Evolutionary conservation across 257 asterid genomes (phyloP).

Genomic region (Solanum phureja): DNA sequence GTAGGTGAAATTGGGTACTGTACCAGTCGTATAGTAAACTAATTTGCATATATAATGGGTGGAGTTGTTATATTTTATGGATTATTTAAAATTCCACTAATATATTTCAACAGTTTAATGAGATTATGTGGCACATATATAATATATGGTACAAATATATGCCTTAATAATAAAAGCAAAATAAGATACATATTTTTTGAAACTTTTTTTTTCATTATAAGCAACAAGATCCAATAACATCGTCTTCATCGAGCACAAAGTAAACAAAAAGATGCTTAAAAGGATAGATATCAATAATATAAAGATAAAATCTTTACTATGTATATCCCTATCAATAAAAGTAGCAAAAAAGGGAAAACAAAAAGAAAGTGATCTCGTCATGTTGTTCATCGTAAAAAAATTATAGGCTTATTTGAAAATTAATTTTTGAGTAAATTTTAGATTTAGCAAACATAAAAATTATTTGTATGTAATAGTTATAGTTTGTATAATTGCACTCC

Average conservation of each 20-base stretch:
- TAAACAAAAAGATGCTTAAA: not conserved
- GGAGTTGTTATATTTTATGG: not conserved
- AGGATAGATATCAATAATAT: not conserved
- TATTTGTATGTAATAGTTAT: no score
- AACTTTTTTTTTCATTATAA: not conserved
- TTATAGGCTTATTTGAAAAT: no score
- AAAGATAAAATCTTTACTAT: not conserved
- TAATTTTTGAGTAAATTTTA: no score
- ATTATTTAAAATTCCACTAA: not conserved
- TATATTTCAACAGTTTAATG: not conserved
- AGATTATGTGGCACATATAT: not conserved
- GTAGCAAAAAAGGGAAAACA: not conserved
- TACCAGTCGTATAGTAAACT: not conserved
- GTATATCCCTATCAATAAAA: not conserved
- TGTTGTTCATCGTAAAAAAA: not conserved
- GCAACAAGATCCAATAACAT: not conserved
- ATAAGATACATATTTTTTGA: no score
- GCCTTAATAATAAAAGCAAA: not conserved
- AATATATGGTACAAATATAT: no score
- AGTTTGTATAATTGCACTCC: no score
- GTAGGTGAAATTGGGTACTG: not conserved
- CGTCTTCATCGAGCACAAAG: not conserved
- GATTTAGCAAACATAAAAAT: no score
- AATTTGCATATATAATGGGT: not conserved
- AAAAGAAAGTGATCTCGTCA: not conserved